Percentiles rank a stretch among this genome's conserved stretches.
These are phyloP conservation scores for Podospora pseudopauciseta DNA, from an alignment of 495 filamentous ascomycete species.

Conservation along the genomic window DNA sequence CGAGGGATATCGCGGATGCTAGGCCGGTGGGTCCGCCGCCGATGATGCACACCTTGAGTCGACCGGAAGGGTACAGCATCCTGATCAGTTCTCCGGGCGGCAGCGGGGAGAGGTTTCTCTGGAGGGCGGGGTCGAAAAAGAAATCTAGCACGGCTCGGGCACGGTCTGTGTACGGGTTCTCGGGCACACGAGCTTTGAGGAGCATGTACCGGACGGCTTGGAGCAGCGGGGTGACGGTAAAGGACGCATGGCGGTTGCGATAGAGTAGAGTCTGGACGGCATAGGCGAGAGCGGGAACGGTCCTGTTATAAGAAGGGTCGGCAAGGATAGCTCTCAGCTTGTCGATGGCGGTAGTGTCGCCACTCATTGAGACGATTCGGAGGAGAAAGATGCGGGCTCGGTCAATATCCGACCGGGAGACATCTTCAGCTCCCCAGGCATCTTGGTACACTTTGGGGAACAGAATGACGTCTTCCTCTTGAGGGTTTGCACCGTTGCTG, in stretches of 20 bases:
- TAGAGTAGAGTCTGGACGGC: conserved; percentile 32
- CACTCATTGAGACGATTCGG: conserved; percentile 29
- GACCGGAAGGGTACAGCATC: conserved; percentile 33
- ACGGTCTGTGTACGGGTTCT: conserved; percentile 23
- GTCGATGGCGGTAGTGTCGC: conserved; percentile 20
- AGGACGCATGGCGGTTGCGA: conserved; percentile 32
- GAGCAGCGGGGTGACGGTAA: conserved; percentile 31
- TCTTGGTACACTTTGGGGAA: conserved; percentile 35
- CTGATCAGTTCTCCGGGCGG: conserved; percentile 26
- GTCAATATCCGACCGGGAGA: conserved; percentile 27
- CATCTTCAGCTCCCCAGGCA: conserved; percentile 28
- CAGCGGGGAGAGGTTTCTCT: conserved; percentile 28
- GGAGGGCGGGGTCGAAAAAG: conserved; percentile 39
- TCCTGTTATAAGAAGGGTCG: conserved; percentile 21
- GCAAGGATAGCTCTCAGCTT: conserved; percentile 28
- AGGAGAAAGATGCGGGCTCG: conserved; percentile 33
- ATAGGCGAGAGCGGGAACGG: conserved; percentile 25
- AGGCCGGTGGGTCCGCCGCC: conserved; percentile 37
- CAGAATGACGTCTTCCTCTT: conserved; percentile 24
- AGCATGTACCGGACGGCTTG: conserved; percentile 38
- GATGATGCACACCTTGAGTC: conserved; percentile 32
- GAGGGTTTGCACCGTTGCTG: not conserved
- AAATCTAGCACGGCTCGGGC: conserved; percentile 33
- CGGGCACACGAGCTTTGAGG: conserved; percentile 32
- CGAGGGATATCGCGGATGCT: conserved; percentile 36